Percentiles rank a stretch among this genome's conserved stretches.
Evolutionary conservation across 1,139 yeast species (phyloP).

Genomic region (Geotrichum histeridarum): DNA sequence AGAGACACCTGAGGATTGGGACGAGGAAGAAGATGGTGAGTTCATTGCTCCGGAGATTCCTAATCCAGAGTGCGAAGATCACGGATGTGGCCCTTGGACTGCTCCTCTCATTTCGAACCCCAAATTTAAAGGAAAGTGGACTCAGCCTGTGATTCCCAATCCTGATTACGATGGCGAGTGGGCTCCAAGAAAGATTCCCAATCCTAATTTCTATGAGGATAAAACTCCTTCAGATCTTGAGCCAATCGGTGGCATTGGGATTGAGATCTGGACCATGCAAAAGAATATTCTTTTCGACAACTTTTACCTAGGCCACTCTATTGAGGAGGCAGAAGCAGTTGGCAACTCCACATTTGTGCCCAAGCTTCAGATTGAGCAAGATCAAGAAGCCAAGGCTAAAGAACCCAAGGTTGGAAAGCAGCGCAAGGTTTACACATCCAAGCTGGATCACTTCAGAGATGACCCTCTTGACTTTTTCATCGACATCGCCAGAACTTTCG

Average conservation of each 20-base stretch:
- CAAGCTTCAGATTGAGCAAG: constrained; percentile 54
- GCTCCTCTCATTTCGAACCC: constrained; percentile 65
- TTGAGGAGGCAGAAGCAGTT: constrained; percentile 72
- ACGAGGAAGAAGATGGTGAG: constrained; percentile 80
- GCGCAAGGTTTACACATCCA: constrained; percentile 22
- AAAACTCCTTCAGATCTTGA: constrained; percentile 55
- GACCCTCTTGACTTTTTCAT: constrained; percentile 37
- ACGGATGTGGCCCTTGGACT: constrained; percentile 75
- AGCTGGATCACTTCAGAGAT: constrained; percentile 32
- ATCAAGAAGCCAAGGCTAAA: constrained; percentile 36
- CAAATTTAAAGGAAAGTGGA: constrained; percentile 73
- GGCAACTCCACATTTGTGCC: constrained; percentile 71
- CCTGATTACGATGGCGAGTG: constrained; percentile 78
- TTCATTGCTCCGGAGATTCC: constrained; percentile 66
- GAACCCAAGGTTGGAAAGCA: constrained; percentile 32
- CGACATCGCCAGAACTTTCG: constrained; percentile 33
- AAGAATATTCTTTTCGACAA: constrained; percentile 70
- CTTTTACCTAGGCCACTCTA: constrained; percentile 76
- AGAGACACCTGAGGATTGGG: constrained; percentile 69
- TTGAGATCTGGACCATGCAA: constrained; percentile 89
- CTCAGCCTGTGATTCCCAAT: constrained; percentile 58
- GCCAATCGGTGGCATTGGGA: constrained; percentile 75
- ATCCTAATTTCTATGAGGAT: constrained; percentile 66
- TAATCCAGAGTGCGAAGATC: constrained; percentile 65
- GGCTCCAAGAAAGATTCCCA: constrained; percentile 61